Conservation (phyloP, 2,329 filamentous ascomycete species). For the Colletotrichum scovillei region DNA sequence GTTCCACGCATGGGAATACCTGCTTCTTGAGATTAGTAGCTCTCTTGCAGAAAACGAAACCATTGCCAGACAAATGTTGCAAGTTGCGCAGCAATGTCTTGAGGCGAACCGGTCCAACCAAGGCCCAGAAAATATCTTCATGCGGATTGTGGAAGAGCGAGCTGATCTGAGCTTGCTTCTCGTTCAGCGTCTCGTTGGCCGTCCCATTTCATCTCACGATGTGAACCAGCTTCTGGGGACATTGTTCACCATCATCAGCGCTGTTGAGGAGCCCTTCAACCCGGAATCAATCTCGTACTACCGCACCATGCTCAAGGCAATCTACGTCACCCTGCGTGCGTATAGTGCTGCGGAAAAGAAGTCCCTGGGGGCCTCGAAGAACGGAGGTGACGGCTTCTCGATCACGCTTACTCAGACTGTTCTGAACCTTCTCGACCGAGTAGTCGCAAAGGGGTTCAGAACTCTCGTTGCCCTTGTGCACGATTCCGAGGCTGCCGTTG, state of each 20-base stretch:
- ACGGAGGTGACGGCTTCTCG: constrained; percentile 46
- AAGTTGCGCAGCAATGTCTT: constrained; percentile 82
- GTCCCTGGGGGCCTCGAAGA: constrained; percentile 34
- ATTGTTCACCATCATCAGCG: constrained; percentile 63
- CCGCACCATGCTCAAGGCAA: constrained; percentile 82
- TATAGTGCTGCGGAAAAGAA: constrained; percentile 57
- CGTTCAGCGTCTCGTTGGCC: constrained; percentile 80
- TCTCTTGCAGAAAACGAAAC: constrained; percentile 63
- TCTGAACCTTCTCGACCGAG: constrained; percentile 81
- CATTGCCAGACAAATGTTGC: constrained; percentile 76
- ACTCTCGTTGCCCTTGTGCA: constrained; percentile 86
- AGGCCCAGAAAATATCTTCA: constrained; percentile 84
- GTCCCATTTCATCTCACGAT: constrained; percentile 60
- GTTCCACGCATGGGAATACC: constrained; percentile 88
- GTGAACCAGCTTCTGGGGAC: constrained; percentile 62
- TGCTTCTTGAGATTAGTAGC: constrained; percentile 85
- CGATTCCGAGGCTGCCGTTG: constrained; percentile 72
- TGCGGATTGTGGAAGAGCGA: constrained; percentile 78
- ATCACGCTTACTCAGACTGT: constrained; percentile 69
- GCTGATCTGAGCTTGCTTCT: constrained; percentile 86
- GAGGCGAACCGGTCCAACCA: constrained; percentile 78
- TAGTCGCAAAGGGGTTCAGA: constrained; percentile 86
- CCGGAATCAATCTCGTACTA: constrained; percentile 75
- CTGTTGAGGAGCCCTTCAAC: constrained; percentile 65
- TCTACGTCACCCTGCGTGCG: constrained; percentile 84